Evolutionary conservation across 2,329 filamentous ascomycete species (phyloP).

Genomic region (Pseudocercospora cruenta): DNA sequence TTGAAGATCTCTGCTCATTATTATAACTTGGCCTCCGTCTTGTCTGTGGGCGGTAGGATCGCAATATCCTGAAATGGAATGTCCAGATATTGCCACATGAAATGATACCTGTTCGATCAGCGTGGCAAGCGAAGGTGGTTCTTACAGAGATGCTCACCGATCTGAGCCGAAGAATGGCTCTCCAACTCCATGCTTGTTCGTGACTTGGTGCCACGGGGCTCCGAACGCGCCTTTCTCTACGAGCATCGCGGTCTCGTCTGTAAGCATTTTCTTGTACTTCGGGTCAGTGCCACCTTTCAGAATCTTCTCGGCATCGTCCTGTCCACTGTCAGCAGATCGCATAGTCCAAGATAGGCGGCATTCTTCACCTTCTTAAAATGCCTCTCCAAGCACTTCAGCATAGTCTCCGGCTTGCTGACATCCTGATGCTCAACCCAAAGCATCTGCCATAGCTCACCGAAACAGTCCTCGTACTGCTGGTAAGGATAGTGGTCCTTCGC

Average conservation of each 20-base stretch:
- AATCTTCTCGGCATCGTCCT: constrained; percentile 19
- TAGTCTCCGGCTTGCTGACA: constrained; percentile 61
- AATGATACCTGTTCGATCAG: constrained; percentile 54
- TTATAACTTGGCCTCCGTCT: constrained; percentile 15
- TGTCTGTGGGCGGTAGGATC: constrained; percentile 19
- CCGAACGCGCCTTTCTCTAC: constrained; percentile 70
- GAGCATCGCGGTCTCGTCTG: constrained; percentile 28
- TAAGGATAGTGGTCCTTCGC: constrained; percentile 63
- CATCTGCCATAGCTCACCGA: constrained; percentile 59
- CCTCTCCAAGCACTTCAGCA: constrained; percentile 49
- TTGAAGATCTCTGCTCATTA: too few relatives aligned
- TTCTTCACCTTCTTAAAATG: constrained; percentile 50
- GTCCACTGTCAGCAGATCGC: background rate
- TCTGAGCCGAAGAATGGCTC: constrained; percentile 81
- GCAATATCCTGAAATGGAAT: constrained; percentile 28
- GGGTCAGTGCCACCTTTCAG: constrained; percentile 39
- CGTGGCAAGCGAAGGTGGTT: background rate
- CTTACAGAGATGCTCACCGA: constrained; percentile 22
- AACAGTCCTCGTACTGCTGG: constrained; percentile 56
- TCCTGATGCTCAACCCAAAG: constrained; percentile 67
- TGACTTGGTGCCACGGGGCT: constrained; percentile 74
- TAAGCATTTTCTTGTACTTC: constrained; percentile 30
- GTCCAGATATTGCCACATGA: constrained; percentile 68
- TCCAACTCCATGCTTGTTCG: constrained; percentile 58
- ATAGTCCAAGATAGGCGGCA: background rate